Percentiles rank a stretch among this genome's conserved stretches.
Evolutionary conservation across 2,329 filamentous ascomycete species (phyloP).

Genomic region (Zalaria sp.): DNA sequence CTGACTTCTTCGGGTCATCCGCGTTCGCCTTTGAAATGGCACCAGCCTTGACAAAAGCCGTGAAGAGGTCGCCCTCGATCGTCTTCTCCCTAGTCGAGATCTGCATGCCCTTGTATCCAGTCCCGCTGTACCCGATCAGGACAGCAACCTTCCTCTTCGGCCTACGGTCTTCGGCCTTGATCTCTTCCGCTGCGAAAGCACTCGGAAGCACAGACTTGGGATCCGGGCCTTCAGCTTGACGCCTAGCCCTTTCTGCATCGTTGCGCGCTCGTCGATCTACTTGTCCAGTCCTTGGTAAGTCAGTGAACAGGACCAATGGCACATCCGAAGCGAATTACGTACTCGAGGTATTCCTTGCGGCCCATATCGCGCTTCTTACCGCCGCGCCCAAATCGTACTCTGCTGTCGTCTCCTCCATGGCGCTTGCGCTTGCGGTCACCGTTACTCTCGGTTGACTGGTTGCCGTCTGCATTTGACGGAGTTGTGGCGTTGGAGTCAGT

Average conservation of each 20-base stretch:
- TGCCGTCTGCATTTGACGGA: background rate
- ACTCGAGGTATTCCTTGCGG: constrained; percentile 47
- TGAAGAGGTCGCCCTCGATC: constrained; percentile 90
- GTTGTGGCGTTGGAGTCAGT: background rate
- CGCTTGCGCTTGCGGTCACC: constrained; percentile 9
- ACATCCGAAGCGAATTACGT: constrained; percentile 3
- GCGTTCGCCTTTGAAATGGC: constrained; percentile 96
- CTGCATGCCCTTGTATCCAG: constrained; percentile 95
- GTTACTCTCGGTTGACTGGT: background rate
- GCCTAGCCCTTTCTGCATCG: constrained; percentile 27
- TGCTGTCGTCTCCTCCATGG: constrained; percentile 10
- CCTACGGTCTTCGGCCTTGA: constrained; percentile 69
- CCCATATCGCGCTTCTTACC: constrained; percentile 53
- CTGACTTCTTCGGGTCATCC: constrained; percentile 91
- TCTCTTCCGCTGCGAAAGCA: constrained; percentile 62
- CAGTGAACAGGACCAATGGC: constrained; percentile 13
- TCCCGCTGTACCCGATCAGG: constrained; percentile 88
- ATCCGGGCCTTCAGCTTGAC: constrained; percentile 27
- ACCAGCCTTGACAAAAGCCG: constrained; percentile 76
- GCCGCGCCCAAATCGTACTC: constrained; percentile 16
- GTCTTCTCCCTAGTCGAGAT: constrained; percentile 58
- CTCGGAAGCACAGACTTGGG: constrained; percentile 39
- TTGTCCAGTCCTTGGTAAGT: constrained; percentile 28
- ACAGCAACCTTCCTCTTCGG: constrained; percentile 97
- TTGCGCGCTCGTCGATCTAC: constrained; percentile 33